A percentile compares a stretch with the other conserved stretches of the same genome.
These are phyloP conservation scores for Orbilia oligospora DNA, from an alignment of 2,329 filamentous ascomycete species.

Conservation along the genomic window DNA sequence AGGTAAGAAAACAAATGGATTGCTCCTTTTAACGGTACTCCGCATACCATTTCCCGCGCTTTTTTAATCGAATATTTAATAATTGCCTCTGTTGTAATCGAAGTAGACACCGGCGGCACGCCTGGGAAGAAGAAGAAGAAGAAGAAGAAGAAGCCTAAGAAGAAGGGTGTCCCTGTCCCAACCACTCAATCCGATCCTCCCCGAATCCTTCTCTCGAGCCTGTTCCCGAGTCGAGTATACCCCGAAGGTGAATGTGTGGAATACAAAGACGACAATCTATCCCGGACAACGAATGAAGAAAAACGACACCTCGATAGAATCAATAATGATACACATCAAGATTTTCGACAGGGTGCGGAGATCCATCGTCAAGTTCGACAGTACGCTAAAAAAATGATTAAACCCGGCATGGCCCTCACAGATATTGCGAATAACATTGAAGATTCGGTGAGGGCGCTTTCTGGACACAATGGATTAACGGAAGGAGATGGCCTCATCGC, in stretches of 20 bases:
- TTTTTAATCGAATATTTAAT: not conserved
- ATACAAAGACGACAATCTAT: conserved; percentile 82
- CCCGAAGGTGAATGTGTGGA: conserved; percentile 80
- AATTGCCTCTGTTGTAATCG: not conserved
- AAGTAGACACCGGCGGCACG: not conserved
- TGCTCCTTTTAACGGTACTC: not conserved
- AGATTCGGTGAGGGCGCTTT: conserved; percentile 81
- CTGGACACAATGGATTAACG: conserved; percentile 81
- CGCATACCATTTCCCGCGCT: not conserved
- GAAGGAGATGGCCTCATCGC: conserved; percentile 83
- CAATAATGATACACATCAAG: conserved; percentile 82
- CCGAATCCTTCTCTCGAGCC: conserved; percentile 78
- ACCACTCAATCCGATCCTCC: conserved; percentile 84
- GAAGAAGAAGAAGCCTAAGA: conserved; percentile 85
- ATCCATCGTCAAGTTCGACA: conserved; percentile 89
- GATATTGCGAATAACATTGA: conserved; percentile 91
- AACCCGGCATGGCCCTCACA: conserved; percentile 83
- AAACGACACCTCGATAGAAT: conserved; percentile 85
- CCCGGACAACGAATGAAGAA: conserved; percentile 86
- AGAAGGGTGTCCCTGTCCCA: conserved; percentile 77
- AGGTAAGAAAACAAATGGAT: conserved; percentile 17
- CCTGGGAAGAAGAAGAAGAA: conserved; percentile 77
- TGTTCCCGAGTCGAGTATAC: conserved; percentile 81
- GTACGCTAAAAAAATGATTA: conserved; percentile 84
- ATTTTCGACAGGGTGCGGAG: conserved; percentile 88